Percentiles rank a stretch among this genome's conserved stretches.
These are phyloP conservation scores for Fusarium xyrophilum DNA, from an alignment of 2,329 filamentous ascomycete species.

Conservation along the genomic window DNA sequence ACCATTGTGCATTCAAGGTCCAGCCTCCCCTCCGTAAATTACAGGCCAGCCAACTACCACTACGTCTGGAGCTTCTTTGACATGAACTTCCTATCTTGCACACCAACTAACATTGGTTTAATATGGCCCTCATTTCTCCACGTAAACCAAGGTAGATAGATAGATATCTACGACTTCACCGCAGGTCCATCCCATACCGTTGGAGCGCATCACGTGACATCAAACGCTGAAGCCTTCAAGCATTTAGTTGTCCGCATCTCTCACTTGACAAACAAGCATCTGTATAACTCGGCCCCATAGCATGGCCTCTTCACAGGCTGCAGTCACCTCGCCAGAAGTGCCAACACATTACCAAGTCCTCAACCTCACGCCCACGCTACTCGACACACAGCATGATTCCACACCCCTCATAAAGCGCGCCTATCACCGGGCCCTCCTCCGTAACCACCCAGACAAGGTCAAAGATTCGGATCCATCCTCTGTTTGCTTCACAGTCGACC, in stretches of 20 bases:
- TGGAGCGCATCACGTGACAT: constrained; percentile 36
- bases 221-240: constrained; percentile 6
- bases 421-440: constrained; percentile 69
- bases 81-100: not conserved
- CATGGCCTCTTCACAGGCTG: constrained; percentile 18
- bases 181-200: not conserved
- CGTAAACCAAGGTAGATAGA: not conserved
- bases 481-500: constrained; percentile 67
- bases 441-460: constrained; percentile 70
- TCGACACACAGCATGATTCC: constrained; percentile 53
- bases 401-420: constrained; percentile 64
- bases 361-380: constrained; percentile 57
- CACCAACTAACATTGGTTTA: not conserved
- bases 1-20: not conserved
- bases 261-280: not conserved
- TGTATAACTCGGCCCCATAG: not conserved
- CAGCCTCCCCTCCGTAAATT: not conserved
- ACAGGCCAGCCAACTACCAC: not conserved
- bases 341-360: constrained; percentile 68
- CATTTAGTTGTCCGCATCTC: not conserved
- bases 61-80: not conserved
- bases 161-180: not conserved
- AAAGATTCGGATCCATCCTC: constrained; percentile 13
- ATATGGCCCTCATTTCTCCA: not conserved
- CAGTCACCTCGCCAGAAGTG: constrained; percentile 22